A percentile compares a stretch with the other conserved stretches of the same genome.
Conservation (phyloP, 257 asterid genomes). For the Primulina tabacum region DNA sequence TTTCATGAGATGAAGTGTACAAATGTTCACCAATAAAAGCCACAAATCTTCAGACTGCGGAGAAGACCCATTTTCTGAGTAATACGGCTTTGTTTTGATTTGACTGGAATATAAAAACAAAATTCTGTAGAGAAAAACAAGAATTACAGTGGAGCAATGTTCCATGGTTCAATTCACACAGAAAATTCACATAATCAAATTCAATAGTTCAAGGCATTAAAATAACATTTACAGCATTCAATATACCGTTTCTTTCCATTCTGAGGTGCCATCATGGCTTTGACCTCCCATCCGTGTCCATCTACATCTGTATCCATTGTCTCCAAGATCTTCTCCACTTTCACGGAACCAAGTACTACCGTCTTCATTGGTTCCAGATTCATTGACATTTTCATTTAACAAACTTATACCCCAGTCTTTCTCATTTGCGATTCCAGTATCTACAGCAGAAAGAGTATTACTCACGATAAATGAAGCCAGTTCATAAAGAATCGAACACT, state of each 20-base stretch:
- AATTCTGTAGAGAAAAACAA: not conserved
- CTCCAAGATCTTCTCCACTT: conserved; percentile 92
- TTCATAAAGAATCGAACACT: conserved; percentile 5
- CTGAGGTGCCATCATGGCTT: conserved; percentile 64
- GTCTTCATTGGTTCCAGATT: conserved; percentile 84
- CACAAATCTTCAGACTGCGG: not conserved
- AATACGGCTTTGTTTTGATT: not conserved
- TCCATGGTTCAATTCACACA: conserved; percentile 1
- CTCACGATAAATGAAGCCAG: conserved; percentile 7
- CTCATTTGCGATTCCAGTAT: conserved; percentile 97
- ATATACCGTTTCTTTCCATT: conserved; percentile 96
- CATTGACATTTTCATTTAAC: conserved; percentile 61
- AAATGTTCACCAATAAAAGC: not conserved
- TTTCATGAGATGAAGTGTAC: not conserved
- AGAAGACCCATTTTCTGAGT: not conserved
- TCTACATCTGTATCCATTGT: conserved; percentile 88
- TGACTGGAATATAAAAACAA: not conserved
- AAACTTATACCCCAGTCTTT: conserved; percentile 94
- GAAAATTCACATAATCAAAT: conserved; percentile 6
- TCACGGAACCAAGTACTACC: conserved; percentile 90
- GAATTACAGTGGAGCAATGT: not conserved
- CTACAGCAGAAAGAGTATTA: conserved; percentile 35
- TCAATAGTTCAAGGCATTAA: conserved; percentile 2
- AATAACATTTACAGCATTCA: conserved; percentile 15
- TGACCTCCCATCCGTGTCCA: conserved; percentile 97